Conservation (phyloP, 805 yeast genomes). For the Metschnikowia similis region DNA sequence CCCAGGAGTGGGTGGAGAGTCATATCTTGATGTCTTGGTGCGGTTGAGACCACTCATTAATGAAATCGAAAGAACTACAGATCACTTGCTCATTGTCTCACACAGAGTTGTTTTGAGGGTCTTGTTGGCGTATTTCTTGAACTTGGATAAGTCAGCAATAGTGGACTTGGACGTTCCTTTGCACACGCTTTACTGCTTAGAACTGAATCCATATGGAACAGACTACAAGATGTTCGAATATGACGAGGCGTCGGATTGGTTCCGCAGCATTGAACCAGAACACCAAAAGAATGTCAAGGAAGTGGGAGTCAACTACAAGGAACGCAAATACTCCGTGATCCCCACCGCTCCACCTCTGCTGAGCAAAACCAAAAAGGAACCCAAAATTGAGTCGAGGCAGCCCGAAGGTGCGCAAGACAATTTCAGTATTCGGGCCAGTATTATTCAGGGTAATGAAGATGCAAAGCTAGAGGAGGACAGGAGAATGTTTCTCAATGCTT, state of each 20-base stretch:
- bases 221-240: conserved; percentile 89
- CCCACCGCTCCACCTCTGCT: conserved; percentile 65
- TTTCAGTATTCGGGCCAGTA: conserved; percentile 27
- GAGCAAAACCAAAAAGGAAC: conserved; percentile 8
- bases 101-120: conserved; percentile 92
- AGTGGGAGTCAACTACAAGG: conserved; percentile 65
- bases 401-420: conserved; percentile 6
- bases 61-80: conserved; percentile 88
- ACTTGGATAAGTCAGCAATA: conserved; percentile 70
- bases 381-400: conserved; percentile 1
- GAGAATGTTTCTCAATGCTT: conserved; percentile 8
- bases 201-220: conserved; percentile 93
- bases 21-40: conserved; percentile 88
- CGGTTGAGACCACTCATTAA: conserved; percentile 85
- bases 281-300: conserved; percentile 60
- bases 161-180: conserved; percentile 91
- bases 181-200: conserved; percentile 85
- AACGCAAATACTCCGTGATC: conserved; percentile 66
- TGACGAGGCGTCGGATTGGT: conserved; percentile 74
- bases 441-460: conserved; percentile 14
- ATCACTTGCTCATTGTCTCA: conserved; percentile 75
- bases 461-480: conserved; percentile 7
- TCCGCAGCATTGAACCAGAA: conserved; percentile 57
- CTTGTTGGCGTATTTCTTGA: conserved; percentile 82
- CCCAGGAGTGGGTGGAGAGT: conserved; percentile 97